Percentiles rank a stretch among this genome's conserved stretches.
These are phyloP conservation scores for Yamadazyma triangularis DNA, from an alignment of 1,139 yeast species.

Conservation along the genomic window DNA sequence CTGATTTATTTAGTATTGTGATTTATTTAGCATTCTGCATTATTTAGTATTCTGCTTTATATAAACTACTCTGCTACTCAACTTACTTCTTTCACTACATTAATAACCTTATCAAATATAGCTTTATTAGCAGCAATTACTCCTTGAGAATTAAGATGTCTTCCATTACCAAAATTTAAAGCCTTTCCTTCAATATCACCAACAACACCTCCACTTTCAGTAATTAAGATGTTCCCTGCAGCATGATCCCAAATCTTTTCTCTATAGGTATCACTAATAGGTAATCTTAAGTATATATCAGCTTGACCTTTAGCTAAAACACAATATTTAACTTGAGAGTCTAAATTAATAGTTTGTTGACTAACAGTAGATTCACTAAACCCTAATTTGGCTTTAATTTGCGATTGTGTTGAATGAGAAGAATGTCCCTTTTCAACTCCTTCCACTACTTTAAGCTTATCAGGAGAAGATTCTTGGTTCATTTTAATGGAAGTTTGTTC, in stretches of 20 bases:
- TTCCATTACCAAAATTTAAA: constrained; percentile 86
- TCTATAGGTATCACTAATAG: constrained; percentile 67
- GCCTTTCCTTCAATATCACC: constrained; percentile 72
- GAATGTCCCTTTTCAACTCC: constrained; percentile 98
- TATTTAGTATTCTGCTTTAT: too few species aligned
- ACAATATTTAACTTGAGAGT: constrained; percentile 95
- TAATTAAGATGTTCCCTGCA: constrained; percentile 81
- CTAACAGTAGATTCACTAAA: constrained; percentile 38
- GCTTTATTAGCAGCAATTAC: constrained; percentile 80
- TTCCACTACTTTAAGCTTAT: constrained; percentile 71
- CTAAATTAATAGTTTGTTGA: constrained; percentile 62
- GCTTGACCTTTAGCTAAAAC: constrained; percentile 88
- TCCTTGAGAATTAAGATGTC: constrained; percentile 78
- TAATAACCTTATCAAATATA: constrained; percentile 59
- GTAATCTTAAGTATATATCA: constrained; percentile 85
- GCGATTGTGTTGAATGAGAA: constrained; percentile 81
- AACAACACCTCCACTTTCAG: constrained; percentile 89
- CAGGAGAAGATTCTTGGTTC: constrained; percentile 39
- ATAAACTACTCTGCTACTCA: too few species aligned
- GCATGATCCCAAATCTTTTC: constrained; percentile 99
- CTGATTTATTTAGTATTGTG: too few species aligned
- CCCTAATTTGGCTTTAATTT: constrained; percentile 62
- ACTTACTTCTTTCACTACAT: constrained; percentile 42
- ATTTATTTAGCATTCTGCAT: too few species aligned
- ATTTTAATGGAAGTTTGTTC: constrained; percentile 36